Evolutionary conservation across 1,139 yeast species (phyloP).

Genomic region (Schwanniomyces etchellsii): DNA sequence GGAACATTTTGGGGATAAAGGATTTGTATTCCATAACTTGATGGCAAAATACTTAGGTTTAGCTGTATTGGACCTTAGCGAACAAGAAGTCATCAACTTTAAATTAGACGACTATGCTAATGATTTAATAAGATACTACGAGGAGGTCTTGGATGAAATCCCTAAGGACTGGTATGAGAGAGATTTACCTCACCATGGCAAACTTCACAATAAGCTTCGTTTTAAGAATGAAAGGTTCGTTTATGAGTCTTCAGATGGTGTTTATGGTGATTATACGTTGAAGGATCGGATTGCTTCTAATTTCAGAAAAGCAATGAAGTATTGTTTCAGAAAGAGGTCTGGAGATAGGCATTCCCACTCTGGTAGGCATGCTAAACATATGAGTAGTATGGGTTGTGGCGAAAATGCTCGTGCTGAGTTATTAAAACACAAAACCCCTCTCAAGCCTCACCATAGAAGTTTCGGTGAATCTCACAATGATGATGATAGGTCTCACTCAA

Average conservation of each 20-base stretch:
- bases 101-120: conserved; percentile 30
- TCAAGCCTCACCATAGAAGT: too few species aligned
- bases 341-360: too few species aligned
- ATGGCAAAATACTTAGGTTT: conserved; percentile 58
- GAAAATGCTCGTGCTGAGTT: too few species aligned
- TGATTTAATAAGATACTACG: conserved; percentile 25
- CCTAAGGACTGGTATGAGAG: conserved; percentile 29
- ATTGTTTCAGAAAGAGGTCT: too few species aligned
- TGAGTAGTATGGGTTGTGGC: too few species aligned
- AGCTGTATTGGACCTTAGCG: conserved; percentile 46
- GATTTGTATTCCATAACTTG: conserved; percentile 47
- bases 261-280: conserved; percentile 4
- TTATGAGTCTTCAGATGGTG: not conserved
- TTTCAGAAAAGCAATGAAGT: too few species aligned
- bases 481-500: too few species aligned
- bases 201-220: conserved; percentile 1
- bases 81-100: conserved; percentile 46
- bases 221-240: conserved; percentile 1
- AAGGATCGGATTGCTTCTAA: too few species aligned
- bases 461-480: too few species aligned
- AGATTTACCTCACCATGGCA: conserved; percentile 8
- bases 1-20: conserved; percentile 49
- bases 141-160: conserved; percentile 20
- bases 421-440: too few species aligned
- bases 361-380: too few species aligned